phyloP scores from a whole-genome alignment of 306 rosid genomes.

The Senna siamea region DNA sequence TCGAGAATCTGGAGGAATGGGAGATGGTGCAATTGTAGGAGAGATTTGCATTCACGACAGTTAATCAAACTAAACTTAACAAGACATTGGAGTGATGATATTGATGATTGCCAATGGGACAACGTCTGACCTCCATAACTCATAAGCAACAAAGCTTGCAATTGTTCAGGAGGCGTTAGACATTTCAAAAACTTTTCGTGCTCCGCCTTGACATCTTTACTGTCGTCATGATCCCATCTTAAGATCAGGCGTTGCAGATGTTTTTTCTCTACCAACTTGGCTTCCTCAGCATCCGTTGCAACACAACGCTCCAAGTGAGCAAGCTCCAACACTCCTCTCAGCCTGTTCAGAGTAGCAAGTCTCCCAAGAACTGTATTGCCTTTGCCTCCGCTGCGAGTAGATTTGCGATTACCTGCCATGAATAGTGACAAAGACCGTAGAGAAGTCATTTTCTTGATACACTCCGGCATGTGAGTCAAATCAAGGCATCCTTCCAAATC shows the following conservation, averaged over 20 bases:
- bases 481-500: not conserved
- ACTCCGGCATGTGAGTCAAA: conserved; percentile 31
- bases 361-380: not conserved
- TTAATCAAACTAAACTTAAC: not conserved
- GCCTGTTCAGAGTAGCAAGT: not conserved
- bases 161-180: not conserved
- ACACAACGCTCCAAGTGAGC: not conserved
- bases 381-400: no score
- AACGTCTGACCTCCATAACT: not conserved
- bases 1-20: conserved; percentile 2
- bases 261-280: not conserved
- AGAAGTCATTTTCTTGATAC: not conserved
- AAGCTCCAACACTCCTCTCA: conserved; percentile 23
- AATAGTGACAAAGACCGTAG: conserved; percentile 22
- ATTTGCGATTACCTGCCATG: no score
- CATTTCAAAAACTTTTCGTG: not conserved
- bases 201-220: accelerated
- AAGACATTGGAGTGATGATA: not conserved
- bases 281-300: no score
- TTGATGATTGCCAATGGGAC: not conserved
- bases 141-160: not conserved
- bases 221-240: conserved; percentile 1
- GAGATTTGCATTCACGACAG: not conserved
- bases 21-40: conserved; percentile 8
- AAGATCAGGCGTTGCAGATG: conserved; percentile 1